A percentile compares a stretch with the other conserved stretches of the same genome.
Conservation (phyloP, 805 yeast genomes). For the Limtongozyma cylindracea region DNA sequence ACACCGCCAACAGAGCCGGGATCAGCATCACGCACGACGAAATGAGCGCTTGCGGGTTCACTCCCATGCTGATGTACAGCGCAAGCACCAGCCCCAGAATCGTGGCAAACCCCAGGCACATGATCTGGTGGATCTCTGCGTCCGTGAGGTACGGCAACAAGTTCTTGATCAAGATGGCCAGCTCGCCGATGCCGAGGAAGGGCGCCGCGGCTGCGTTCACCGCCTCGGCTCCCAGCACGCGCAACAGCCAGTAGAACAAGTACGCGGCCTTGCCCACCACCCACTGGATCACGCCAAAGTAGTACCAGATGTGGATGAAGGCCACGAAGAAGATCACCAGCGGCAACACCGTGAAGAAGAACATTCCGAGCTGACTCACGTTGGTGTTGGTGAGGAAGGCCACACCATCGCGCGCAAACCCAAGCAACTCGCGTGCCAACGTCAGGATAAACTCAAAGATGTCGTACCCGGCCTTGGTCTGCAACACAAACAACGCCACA, state of each 20-base stretch:
- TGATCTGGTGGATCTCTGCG: constrained; percentile 36
- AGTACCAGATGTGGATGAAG: constrained; percentile 30
- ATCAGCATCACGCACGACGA: constrained; percentile 49
- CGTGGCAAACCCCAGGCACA: constrained; percentile 39
- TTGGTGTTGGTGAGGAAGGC: constrained; percentile 23
- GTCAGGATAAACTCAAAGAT: constrained; percentile 33
- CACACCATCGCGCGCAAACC: constrained; percentile 32
- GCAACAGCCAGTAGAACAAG: constrained; percentile 33
- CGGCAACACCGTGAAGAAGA: constrained; percentile 34
- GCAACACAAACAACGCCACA: constrained; percentile 30
- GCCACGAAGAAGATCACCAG: constrained; percentile 40
- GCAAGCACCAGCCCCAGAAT: constrained; percentile 40
- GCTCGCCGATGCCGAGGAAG: constrained; percentile 40
- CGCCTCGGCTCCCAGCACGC: constrained; percentile 37
- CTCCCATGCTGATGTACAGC: constrained; percentile 35
- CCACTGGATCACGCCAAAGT: constrained; percentile 38
- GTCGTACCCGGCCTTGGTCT: constrained; percentile 34
- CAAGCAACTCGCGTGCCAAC: constrained; percentile 27
- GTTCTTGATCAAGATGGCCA: constrained; percentile 33
- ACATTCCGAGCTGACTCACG: constrained; percentile 15
- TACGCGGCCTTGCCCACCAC: constrained; percentile 25
- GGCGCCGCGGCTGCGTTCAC: constrained; percentile 45
- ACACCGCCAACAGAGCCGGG: constrained; percentile 35
- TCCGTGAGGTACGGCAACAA: constrained; percentile 30
- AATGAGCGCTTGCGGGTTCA: constrained; percentile 33